A percentile compares a stretch with the other conserved stretches of the same genome.
Evolutionary conservation across 495 filamentous ascomycete genomes (phyloP).

Genomic region (Lasiosphaeria hispida): DNA sequence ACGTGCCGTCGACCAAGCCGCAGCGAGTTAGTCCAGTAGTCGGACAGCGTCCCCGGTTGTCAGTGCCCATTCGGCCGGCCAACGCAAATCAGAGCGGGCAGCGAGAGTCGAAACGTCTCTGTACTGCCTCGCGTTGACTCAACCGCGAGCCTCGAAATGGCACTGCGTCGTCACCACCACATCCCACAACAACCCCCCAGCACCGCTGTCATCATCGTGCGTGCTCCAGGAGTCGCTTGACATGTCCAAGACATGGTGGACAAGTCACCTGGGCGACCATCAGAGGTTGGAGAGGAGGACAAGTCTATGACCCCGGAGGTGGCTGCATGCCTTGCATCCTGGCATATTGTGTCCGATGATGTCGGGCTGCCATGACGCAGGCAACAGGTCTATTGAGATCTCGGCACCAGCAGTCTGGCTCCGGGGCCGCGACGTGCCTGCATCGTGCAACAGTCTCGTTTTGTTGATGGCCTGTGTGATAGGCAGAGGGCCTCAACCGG

Average conservation of each 20-base stretch:
- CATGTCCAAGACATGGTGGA: background rate
- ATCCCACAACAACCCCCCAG: constrained; percentile 3
- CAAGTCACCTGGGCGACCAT: constrained; percentile 7
- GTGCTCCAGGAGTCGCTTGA: constrained; percentile 5
- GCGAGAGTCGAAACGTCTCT: constrained; percentile 2
- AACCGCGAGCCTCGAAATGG: constrained; percentile 3
- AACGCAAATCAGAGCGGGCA: constrained; percentile 15
- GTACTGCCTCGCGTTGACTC: constrained; percentile 17
- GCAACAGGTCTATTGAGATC: constrained; percentile 19
- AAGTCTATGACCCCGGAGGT: constrained; percentile 12
- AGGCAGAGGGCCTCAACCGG: constrained; percentile 16
- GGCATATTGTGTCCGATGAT: constrained; percentile 14
- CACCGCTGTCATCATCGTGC: constrained; percentile 16
- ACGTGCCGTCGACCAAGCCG: constrained; percentile 13
- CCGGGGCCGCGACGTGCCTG: constrained; percentile 25
- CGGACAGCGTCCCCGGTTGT: constrained; percentile 12
- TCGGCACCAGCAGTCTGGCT: constrained; percentile 21
- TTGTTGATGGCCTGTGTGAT: constrained; percentile 22
- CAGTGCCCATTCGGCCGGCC: constrained; percentile 19
- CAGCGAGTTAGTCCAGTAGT: constrained; percentile 2
- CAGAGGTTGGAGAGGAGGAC: background rate
- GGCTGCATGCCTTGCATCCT: constrained; percentile 27
- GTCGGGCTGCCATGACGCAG: constrained; percentile 27
- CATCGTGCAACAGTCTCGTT: constrained; percentile 22
- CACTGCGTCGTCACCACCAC: background rate